phyloP scores from a whole-genome alignment of 192 early-diverging fungal species.

The Backusella psychrophila region DNA sequence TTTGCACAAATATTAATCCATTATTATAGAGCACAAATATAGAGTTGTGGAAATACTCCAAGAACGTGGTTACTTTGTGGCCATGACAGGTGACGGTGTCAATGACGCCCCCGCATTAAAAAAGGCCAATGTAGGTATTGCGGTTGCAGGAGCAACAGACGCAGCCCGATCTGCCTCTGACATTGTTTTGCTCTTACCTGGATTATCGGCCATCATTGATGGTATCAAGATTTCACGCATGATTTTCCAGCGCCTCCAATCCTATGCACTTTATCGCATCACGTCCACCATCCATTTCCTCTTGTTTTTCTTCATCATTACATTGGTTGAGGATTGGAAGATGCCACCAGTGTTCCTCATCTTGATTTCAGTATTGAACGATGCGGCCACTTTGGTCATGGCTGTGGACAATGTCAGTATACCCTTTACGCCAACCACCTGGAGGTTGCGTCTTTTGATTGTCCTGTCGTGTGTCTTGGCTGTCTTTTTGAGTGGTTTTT shows the following conservation, averaged over 20 bases:
- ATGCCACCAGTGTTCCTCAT: constrained; percentile 62
- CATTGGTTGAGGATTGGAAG: constrained; percentile 59
- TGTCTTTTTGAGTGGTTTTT: constrained; percentile 51
- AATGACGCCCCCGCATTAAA: constrained; percentile 67
- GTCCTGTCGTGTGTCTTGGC: constrained; percentile 65
- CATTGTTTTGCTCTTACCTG: constrained; percentile 65
- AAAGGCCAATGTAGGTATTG: constrained; percentile 70
- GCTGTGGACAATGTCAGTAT: constrained; percentile 72
- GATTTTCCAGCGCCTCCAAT: constrained; percentile 73
- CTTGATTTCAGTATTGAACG: constrained; percentile 69
- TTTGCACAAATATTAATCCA: too few relatives aligned
- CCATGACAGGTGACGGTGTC: constrained; percentile 71
- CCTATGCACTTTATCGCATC: constrained; percentile 69
- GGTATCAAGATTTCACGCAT: constrained; percentile 67
- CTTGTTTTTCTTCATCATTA: constrained; percentile 76
- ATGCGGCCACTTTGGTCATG: constrained; percentile 69
- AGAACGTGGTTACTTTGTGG: constrained; percentile 64
- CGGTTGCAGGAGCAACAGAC: constrained; percentile 65
- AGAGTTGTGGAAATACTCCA: constrained; percentile 59
- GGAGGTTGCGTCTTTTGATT: constrained; percentile 66
- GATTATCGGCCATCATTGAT: constrained; percentile 73
- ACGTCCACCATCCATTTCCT: constrained; percentile 78
- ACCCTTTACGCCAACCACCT: constrained; percentile 64
- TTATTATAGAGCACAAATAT: constrained; percentile 53
- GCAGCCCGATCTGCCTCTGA: constrained; percentile 72